Evolutionary conservation across 108 stramenopile genomes (phyloP), one percentile per base, ranked within the genome.

Genomic region (Nitzschia palea): DNA sequence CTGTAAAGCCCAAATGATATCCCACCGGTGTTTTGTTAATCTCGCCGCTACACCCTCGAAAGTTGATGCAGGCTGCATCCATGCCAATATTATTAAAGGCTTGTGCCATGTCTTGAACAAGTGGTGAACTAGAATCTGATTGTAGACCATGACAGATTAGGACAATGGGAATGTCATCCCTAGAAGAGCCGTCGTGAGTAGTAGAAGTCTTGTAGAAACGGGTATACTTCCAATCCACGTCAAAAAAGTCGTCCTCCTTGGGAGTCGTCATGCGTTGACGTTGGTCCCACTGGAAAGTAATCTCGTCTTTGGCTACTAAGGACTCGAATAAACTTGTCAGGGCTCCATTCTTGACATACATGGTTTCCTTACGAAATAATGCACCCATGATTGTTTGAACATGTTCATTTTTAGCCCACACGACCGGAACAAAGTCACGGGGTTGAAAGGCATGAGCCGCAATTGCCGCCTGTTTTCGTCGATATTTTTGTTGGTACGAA

Each of bases 1-100:
- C 88, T 6, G 92, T 93, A 67, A 91, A 97, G n/a, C 96, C 95
- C 18, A 95, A 51, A 71, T 97, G 96, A 67, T 97, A 96, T 17
- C 23, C 80, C 80, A 54, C 62, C 0, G 51, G 20, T n/a, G 70
- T 71, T 23, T 62, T 17, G 42, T 66, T 65, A n/a, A 35, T 43
- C n/a, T 77, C 59, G 10, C 58, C 52, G 32, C 80, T 80, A 65
- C 96, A 97, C 0, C 93, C 93, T 27, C 96, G 85, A 68, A 95
- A 96, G 63, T 94, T 95, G 53, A 97, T 55, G 54, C 85, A 88
- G 10, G 60, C 75, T 0, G 80, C 89, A 48, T 88, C 86, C 55
- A 87, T 80, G 34, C 78, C 78, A n/a, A 62, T 31, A 9, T 81
- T 42, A 6, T 65, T 22, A 33, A 56, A 91, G 0, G 86, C 86